phyloP scores from a whole-genome alignment of 2,329 filamentous ascomycete genomes.

The Ustilaginoidea virens region DNA sequence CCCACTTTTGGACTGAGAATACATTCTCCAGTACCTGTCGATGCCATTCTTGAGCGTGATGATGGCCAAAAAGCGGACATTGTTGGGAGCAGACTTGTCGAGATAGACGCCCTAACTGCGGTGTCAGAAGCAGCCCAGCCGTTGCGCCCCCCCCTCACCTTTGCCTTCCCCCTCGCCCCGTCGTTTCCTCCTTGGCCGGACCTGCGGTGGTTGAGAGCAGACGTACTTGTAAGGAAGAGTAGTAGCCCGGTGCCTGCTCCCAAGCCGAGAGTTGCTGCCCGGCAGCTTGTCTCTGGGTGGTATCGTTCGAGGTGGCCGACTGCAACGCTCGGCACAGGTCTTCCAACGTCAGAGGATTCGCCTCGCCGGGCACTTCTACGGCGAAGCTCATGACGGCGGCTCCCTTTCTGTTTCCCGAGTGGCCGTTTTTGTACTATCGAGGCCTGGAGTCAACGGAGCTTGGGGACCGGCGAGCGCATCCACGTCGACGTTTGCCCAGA shows the following conservation, averaged over 20 bases:
- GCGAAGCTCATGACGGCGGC: conserved; percentile 53
- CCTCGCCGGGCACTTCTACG: conserved; percentile 71
- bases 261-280: conserved; percentile 57
- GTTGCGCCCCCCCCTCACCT: too few species aligned
- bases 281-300: conserved; percentile 48
- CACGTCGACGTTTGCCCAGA: too few species aligned
- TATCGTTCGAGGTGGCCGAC: conserved; percentile 45
- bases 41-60: conserved; percentile 96
- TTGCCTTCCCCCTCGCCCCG: too few species aligned
- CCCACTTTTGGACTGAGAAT: conserved; percentile 43
- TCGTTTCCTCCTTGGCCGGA: too few species aligned
- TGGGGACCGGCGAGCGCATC: too few species aligned
- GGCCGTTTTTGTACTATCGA: too few species aligned
- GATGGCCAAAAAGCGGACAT: conserved; percentile 76
- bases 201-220: too few species aligned
- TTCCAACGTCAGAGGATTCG: conserved; percentile 49
- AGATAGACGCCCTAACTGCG: conserved; percentile 56
- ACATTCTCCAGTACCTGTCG: conserved; percentile 77
- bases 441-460: too few species aligned
- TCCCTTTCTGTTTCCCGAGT: too few species aligned
- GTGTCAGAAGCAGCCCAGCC: not conserved
- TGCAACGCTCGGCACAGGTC: conserved; percentile 51
- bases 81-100: conserved; percentile 57
- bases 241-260: conserved; percentile 53
- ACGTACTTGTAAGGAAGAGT: conserved; percentile 50